Base-by-base conservation (phyloP, 345 rosid species). In the Melaleuca alternifolia region DNA sequence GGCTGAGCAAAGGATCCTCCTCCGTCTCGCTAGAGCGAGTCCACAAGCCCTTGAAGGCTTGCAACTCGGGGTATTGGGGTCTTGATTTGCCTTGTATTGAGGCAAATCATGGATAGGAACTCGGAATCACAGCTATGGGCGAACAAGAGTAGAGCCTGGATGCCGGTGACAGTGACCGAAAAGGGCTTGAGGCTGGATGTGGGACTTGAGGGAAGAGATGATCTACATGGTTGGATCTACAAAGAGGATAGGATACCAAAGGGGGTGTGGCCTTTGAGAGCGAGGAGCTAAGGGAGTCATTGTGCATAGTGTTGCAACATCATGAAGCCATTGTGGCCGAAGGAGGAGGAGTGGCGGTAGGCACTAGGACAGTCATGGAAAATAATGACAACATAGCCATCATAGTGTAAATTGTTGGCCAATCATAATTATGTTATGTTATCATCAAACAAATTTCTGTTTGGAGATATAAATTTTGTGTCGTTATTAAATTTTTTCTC, bases 191-290 rank as follows among this genome's bases (percentile, higher is more conserved):
- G 85, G 90, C 44, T 87, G 82, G 86, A 92, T 92, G 87, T 88
- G 86, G 50, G 51, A 86, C 33, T 83, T 76, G 77, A 92, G 86
- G 53, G 91, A 50, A 4, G 41, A 41, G 41, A 41, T 41, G 41
- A 41, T 41, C 83, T 89, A 87, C 1, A 92, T 88, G 16, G 92
- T 92, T 81, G 92, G 41, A n/a, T 86, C 77, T 83, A 92, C 92
- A 87, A 83, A 54, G 89, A 92, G 89, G 59, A 94, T 91, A 77
- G 95, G 95, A 79, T 92, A 92, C 95, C 94, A 93, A 7, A 93
- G 87, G 50, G 95, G 50, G 95, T 84, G 62, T 88, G 82, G 83
- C 92, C 91, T 41, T 88, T 88, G 86, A 85, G 91, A 37, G 82
- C 20, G 85, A 93, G 90, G 65, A 92, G 90, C 50, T 86, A 84